Base-by-base conservation (phyloP, 73 alveolate species). In the Paramecium pentaurelia region DNA sequence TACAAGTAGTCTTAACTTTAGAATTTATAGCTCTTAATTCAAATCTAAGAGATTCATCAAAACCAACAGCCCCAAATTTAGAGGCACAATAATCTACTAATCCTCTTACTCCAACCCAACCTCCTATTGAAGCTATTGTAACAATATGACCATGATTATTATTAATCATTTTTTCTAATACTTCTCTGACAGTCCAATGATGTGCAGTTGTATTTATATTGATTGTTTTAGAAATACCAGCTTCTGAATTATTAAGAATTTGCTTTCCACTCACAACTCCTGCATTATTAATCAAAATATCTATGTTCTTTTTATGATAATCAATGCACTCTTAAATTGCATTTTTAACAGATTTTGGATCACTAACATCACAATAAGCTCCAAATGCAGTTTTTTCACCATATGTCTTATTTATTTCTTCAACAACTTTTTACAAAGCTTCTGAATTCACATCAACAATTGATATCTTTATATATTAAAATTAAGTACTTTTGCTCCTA, bases 231-330 rank as follows among this genome's bases (percentile, higher is more conserved):
- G 88, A 92, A 36, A 95, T 92, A 87, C 83, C 70, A 20, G 32
- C 91, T 42, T 85, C 93, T 11, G 97, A 9, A 44, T 34, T 75
- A 20, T 96, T 97, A 1, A 95, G 59, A 18, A 96, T 51, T 14
- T 59, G 86, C 84, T 94, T 96, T 30, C 99, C 99, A 27, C 95
- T 73, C 10, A 96, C 98, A 58, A 96, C 95, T 18, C 99, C 99
- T 12, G 99, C 99, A 92, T 96, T 96, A 92, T 96, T 96, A 58
- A 96, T 80, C 36, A 96, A 93, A 38, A 96, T 93, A 9, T 97
- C 96, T 70, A 95, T 96, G 30, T 47, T 93, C 10, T 97, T 97
- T 27, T 92, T 94, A 1, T 7, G 75, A 8, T 80, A 25, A 71
- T 93, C 87, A 37, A 94, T 95, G 37, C 42, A 58, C 49, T 92